A percentile compares a stretch with the other conserved stretches of the same genome.
Evolutionary conservation across 108 stramenopile genomes (phyloP).

Genomic region (Mediolabrus comicus): DNA sequence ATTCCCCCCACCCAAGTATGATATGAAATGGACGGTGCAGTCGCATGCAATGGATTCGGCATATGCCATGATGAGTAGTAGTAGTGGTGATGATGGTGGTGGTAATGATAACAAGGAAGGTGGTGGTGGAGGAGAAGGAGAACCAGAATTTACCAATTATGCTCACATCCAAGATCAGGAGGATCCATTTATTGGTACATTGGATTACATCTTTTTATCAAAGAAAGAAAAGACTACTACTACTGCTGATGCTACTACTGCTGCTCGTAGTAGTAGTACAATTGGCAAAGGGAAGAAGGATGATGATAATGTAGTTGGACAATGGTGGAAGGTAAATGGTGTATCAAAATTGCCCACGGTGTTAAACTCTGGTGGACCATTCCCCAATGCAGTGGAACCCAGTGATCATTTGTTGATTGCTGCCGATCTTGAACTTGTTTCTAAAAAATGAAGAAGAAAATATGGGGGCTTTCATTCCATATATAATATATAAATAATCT

Average conservation of each 20-base stretch:
- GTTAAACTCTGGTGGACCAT: constrained; percentile 62
- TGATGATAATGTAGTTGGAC: neutral
- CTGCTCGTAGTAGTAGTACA: too few species aligned
- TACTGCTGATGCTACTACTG: too few species aligned
- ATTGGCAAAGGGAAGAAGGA: neutral
- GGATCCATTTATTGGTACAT: constrained; percentile 87
- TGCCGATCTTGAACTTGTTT: constrained; percentile 57
- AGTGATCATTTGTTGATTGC: constrained; percentile 86
- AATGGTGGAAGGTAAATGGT: constrained; percentile 57
- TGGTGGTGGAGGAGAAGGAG: constrained; percentile 33
- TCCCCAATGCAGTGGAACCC: constrained; percentile 70
- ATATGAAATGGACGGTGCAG: constrained; percentile 61
- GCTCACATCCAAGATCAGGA: constrained; percentile 63
- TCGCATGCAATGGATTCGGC: constrained; percentile 64
- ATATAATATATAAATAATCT: neutral
- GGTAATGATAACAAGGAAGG: too few species aligned
- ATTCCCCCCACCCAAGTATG: constrained; percentile 61
- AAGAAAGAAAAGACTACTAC: constrained; percentile 23
- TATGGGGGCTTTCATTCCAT: neutral
- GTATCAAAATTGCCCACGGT: constrained; percentile 46
- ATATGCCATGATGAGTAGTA: constrained; percentile 55
- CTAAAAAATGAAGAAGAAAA: neutral
- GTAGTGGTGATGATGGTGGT: too few species aligned
- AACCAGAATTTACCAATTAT: constrained; percentile 93
- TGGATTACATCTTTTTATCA: constrained; percentile 92